A percentile compares a stretch with the other conserved stretches of the same genome.
Evolutionary conservation across 2,329 filamentous ascomycete species (phyloP).

Genomic region (Gnomoniopsis sp.): DNA sequence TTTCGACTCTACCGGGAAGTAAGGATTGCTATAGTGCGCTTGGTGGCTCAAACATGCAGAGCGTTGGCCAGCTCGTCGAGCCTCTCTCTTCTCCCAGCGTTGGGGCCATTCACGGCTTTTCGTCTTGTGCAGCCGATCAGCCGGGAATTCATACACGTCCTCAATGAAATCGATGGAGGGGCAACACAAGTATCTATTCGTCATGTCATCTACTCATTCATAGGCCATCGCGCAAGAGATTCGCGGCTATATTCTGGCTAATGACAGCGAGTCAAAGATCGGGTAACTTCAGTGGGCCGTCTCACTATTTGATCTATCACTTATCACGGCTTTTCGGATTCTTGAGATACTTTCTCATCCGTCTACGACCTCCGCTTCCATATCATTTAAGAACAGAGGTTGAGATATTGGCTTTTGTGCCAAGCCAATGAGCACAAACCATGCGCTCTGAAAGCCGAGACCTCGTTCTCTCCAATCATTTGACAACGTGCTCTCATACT

Average conservation of each 20-base stretch:
- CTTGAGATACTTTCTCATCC: not conserved
- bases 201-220: not conserved
- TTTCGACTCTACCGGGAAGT: too few species aligned
- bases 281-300: not conserved
- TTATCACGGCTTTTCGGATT: constrained; percentile 4
- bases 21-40: too few species aligned
- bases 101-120: not conserved
- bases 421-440: constrained; percentile 3
- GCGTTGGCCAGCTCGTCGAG: not conserved
- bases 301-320: constrained; percentile 13
- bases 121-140: constrained; percentile 10
- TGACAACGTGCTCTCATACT: constrained; percentile 12
- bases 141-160: not conserved
- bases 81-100: not conserved
- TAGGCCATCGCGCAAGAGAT: too few species aligned
- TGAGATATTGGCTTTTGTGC: constrained; percentile 6
- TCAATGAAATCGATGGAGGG: not conserved
- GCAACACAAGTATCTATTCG: not conserved
- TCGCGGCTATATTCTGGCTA: not conserved
- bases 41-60: too few species aligned
- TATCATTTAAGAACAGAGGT: not conserved
- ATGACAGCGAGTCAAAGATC: constrained; percentile 4
- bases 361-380: not conserved
- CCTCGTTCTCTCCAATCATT: constrained; percentile 12
- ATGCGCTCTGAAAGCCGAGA: not conserved